A percentile compares a stretch with the other conserved stretches of the same genome.
These are phyloP conservation scores for Codiaeum variegatum DNA, from an alignment of 441 rosid species.

Conservation along the genomic window DNA sequence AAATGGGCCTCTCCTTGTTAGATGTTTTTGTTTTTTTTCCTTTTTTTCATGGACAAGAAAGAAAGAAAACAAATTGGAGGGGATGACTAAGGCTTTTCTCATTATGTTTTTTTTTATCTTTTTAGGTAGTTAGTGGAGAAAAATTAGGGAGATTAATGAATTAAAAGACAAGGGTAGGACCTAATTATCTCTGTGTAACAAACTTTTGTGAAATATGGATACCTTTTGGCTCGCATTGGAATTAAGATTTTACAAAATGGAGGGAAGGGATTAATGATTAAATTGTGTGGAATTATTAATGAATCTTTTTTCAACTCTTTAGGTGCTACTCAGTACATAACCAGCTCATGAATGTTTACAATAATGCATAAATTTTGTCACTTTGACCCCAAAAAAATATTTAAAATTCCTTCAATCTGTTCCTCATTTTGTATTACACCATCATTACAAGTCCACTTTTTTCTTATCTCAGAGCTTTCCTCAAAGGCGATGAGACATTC, in stretches of 20 bases:
- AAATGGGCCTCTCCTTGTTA: neutral
- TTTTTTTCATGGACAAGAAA: conserved; percentile 32
- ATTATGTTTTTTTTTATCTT: conserved; percentile 17
- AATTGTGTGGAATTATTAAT: conserved; percentile 28
- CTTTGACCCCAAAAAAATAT: conserved; percentile 33
- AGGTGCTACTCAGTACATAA: conserved; percentile 29
- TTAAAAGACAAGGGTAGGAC: conserved; percentile 30
- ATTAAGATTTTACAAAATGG: conserved; percentile 34
- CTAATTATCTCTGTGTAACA: conserved; percentile 33
- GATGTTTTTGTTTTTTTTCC: neutral
- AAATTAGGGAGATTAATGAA: conserved; percentile 20
- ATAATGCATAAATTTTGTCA: conserved; percentile 28
- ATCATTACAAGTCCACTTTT: conserved; percentile 33
- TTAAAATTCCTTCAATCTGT: conserved; percentile 13
- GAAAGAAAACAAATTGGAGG: neutral
- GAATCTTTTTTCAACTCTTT: conserved; percentile 19
- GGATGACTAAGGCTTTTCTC: conserved; percentile 19
- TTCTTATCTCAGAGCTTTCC: conserved; percentile 30
- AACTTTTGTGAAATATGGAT: conserved; percentile 29
- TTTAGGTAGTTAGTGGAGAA: conserved; percentile 28
- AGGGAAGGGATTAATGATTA: conserved; percentile 36
- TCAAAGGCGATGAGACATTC: conserved; percentile 31
- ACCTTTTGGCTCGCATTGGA: conserved; percentile 37
- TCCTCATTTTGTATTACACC: conserved; percentile 33
- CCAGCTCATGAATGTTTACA: conserved; percentile 31